Evolutionary conservation across 192 early-diverging fungal genomes (phyloP).

Genomic region (Kickxella alabastrina): DNA sequence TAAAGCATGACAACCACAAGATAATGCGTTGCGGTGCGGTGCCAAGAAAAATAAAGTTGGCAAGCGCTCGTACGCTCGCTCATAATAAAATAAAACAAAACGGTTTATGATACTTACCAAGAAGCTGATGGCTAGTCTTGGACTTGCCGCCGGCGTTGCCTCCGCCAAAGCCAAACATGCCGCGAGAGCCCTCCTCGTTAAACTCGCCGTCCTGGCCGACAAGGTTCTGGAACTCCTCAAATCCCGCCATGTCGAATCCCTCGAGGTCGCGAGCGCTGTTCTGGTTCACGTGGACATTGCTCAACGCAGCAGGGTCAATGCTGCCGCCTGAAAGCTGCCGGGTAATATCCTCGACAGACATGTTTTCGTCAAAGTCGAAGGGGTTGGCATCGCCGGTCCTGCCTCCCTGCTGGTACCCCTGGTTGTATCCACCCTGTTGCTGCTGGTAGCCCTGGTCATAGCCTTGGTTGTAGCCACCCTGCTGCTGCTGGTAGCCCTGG

Average conservation of each 20-base stretch:
- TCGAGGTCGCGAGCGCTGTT: slow-evolving; percentile 23
- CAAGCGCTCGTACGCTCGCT: too few species aligned
- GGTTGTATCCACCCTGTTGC: slow-evolving; percentile 11
- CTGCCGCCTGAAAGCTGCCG: slow-evolving; percentile 7
- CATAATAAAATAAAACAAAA: background rate
- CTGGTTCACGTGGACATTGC: slow-evolving; percentile 3
- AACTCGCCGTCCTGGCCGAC: slow-evolving; percentile 10
- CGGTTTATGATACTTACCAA: slow-evolving; percentile 36
- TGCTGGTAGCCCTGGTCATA: slow-evolving; percentile 6
- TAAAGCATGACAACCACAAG: too few species aligned
- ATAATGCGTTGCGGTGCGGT: too few species aligned
- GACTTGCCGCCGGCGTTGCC: slow-evolving; percentile 36
- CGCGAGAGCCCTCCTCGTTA: slow-evolving; percentile 23
- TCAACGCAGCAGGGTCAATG: background rate
- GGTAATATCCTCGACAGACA: slow-evolving; percentile 6
- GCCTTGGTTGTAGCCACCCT: slow-evolving; percentile 13
- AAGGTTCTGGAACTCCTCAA: slow-evolving; percentile 1
- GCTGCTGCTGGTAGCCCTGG: too few species aligned
- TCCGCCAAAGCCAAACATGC: slow-evolving; percentile 44
- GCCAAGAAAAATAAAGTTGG: too few species aligned
- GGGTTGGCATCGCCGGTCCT: slow-evolving; percentile 1
- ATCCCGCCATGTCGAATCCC: slow-evolving; percentile 27
- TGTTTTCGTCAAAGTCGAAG: slow-evolving; percentile 10
- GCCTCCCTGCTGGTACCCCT: slow-evolving; percentile 1
- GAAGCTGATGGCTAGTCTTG: slow-evolving; percentile 45